Conservation (phyloP, 352 stramenopile genomes). For the Blastocystis sp. region DNA sequence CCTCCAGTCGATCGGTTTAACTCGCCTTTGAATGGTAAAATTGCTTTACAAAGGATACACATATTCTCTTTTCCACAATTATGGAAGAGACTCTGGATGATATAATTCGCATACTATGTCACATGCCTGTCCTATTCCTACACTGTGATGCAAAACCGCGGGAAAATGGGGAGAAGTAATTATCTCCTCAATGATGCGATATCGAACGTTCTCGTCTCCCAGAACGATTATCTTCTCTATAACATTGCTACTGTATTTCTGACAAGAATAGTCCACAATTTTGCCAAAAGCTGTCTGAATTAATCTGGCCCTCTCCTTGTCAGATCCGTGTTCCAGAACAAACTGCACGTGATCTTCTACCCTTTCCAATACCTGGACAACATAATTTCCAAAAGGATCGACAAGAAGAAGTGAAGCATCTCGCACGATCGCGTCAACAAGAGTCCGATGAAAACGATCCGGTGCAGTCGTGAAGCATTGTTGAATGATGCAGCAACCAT, state of each 20-base stretch:
- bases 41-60: background rate
- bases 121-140: background rate
- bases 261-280: slow-evolving; percentile 85
- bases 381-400: slow-evolving; percentile 81
- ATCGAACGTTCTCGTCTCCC: slow-evolving; percentile 71
- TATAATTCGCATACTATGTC: slow-evolving; percentile 90
- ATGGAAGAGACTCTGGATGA: slow-evolving; percentile 87
- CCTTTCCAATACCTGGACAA: slow-evolving; percentile 68
- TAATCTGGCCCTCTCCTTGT: background rate
- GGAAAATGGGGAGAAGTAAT: slow-evolving; percentile 64
- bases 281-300: slow-evolving; percentile 69
- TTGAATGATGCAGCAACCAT: slow-evolving; percentile 92
- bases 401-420: slow-evolving; percentile 90
- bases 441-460: slow-evolving; percentile 75
- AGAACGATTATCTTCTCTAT: slow-evolving; percentile 95
- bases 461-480: slow-evolving; percentile 81
- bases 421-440: slow-evolving; percentile 85
- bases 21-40: background rate
- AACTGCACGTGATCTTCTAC: slow-evolving; percentile 63
- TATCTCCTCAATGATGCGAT: slow-evolving; percentile 73
- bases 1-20: background rate
- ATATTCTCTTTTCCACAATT: background rate
- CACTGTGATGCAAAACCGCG: slow-evolving; percentile 59
- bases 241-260: slow-evolving; percentile 97
- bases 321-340: slow-evolving; percentile 69